phyloP scores from a whole-genome alignment of 441 rosid genomes.

The Melastoma candidum region DNA sequence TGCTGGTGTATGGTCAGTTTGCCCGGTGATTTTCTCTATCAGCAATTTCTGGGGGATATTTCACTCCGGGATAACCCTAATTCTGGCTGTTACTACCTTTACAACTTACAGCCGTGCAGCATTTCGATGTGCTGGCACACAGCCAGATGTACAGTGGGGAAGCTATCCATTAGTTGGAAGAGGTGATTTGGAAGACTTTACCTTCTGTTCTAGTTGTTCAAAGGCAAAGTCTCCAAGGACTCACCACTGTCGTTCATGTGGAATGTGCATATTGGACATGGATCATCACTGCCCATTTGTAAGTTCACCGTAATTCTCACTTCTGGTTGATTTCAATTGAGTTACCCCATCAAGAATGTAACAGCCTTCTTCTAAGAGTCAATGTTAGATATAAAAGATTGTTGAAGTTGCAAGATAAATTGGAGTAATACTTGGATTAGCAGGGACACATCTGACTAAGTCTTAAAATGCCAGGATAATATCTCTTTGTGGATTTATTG shows the following conservation, averaged over 20 bases:
- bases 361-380: too few relatives aligned
- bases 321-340: background rate
- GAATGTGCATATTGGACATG: constrained; percentile 83
- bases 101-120: constrained; percentile 59
- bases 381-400: too few relatives aligned
- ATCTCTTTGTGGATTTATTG: too few relatives aligned
- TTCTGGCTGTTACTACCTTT: constrained; percentile 44
- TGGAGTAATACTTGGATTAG: too few relatives aligned
- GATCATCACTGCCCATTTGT: constrained; percentile 99
- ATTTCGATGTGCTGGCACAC: constrained; percentile 62
- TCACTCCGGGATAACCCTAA: constrained; percentile 33
- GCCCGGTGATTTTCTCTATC: constrained; percentile 66
- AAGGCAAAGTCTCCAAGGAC: constrained; percentile 82
- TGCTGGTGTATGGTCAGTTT: constrained; percentile 85
- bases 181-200: constrained; percentile 60
- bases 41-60: constrained; percentile 44
- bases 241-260: constrained; percentile 92
- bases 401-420: too few relatives aligned
- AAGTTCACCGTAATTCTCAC: constrained; percentile 25
- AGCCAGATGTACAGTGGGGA: constrained; percentile 56
- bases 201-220: constrained; percentile 66
- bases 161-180: constrained; percentile 77
- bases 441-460: too few relatives aligned
- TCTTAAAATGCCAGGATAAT: too few relatives aligned
- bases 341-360: background rate